Conservation (phyloP, 2,329 filamentous ascomycete species). For the Ascochyta fabae region DNA sequence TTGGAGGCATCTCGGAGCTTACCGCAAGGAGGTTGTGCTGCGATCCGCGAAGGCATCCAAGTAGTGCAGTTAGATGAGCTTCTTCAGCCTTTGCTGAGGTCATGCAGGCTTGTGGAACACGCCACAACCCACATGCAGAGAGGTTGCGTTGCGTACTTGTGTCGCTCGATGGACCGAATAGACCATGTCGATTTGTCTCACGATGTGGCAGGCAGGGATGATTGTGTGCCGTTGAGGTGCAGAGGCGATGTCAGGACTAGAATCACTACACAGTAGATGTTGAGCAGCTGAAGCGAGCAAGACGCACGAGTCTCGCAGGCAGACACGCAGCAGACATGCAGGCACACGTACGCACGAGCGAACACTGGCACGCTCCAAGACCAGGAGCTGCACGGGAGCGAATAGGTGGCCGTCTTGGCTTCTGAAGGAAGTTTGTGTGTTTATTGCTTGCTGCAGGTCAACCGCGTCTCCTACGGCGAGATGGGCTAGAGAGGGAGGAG, state of each 20-base stretch:
- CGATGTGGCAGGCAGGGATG: conserved; percentile 13
- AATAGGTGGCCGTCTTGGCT: background rate
- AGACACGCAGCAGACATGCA: too few relatives aligned
- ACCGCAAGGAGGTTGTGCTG: conserved; percentile 11
- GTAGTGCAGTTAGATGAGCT: background rate
- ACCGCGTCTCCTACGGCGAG: background rate
- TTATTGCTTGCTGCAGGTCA: conserved; percentile 1
- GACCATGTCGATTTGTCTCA: conserved; percentile 6
- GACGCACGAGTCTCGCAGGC: too few relatives aligned
- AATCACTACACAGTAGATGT: background rate
- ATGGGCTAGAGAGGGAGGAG: background rate
- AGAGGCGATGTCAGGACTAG: background rate
- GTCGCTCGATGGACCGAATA: background rate
- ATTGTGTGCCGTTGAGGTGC: conserved; percentile 5
- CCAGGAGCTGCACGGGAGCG: background rate
- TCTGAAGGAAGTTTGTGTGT: background rate
- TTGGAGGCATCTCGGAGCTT: conserved; percentile 11
- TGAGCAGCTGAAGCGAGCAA: conserved; percentile 3
- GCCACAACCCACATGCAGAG: background rate
- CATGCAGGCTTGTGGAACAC: background rate
- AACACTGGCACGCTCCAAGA: background rate
- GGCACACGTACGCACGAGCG: too few relatives aligned
- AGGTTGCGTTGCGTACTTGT: background rate
- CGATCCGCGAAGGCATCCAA: conserved; percentile 4
- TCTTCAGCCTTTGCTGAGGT: background rate